Base-by-base conservation (phyloP, 1,284 basidiomycete species). In the Austroboletus niveus region DNA sequence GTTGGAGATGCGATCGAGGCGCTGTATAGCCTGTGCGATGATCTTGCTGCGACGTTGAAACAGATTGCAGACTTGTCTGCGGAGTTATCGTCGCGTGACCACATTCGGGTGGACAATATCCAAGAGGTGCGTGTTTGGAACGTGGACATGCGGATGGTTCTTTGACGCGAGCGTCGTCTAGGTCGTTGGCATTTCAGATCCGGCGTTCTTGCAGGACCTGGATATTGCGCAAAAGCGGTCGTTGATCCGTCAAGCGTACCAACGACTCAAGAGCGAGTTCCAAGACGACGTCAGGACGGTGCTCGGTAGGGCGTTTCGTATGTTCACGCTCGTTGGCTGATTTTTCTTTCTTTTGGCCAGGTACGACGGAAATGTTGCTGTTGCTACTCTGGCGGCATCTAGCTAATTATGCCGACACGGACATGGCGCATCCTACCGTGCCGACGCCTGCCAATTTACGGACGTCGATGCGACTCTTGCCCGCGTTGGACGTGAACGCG, bases 301-400 rank as follows among this genome's bases (percentile, higher is more conserved):
- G 38, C 70, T 90, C 8, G 74, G 86, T 80, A 53, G 41, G 77
- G 76, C 39, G 4, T 22, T 44, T 29, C 5, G 27, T 29, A 29
- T 1, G 27, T 29, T 29, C 27, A 8, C 27, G 27, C 27, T 29
- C 27, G 27, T 29, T 5, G 27, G 27, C 17, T 35, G 27, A 20
- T 41, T 36, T 42, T 44, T 55, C 30, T n/a, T 9, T 32, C 6
- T n/a, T n/a, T n/a, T n/a, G n/a, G 58, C 30, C 15, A 88, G 91
- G 84, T 57, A 84, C 87, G 43, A 74, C 87, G 45, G 94, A 97
- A 70, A 89, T 94, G 75, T 70, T 92, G 8, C 74, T 97, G 8
- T 76, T 97, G 7, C 75, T 97, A 27, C 75, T 94, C 11, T 95
- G 92, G 87, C 79, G 93, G 32, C 94, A 98, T 66, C 66, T 95